These are phyloP conservation scores for Multifurca ochricompacta DNA, from an alignment of 768 basidiomycete species.

Conservation along the genomic window DNA sequence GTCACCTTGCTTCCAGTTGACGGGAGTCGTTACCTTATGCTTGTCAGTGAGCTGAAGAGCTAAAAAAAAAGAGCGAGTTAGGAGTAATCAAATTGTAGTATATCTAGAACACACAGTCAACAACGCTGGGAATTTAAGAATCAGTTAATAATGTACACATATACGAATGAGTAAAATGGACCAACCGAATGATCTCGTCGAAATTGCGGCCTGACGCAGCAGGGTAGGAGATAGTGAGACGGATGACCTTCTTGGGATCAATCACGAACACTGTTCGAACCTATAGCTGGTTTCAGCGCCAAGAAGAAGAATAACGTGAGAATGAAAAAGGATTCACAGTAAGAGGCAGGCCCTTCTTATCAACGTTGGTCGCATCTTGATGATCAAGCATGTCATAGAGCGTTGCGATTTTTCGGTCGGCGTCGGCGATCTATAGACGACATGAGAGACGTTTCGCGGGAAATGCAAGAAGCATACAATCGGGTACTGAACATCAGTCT, in stretches of 20 bases:
- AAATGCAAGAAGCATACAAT: constrained; percentile 49
- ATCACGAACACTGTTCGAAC: constrained; percentile 96
- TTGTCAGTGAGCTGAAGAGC: constrained; percentile 90
- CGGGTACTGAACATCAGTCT: constrained; percentile 80
- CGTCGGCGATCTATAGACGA: constrained; percentile 73
- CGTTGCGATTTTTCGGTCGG: constrained; percentile 74
- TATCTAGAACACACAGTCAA: constrained; percentile 49
- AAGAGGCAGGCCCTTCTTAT: constrained; percentile 85
- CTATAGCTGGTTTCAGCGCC: constrained; percentile 29
- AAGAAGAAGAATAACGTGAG: not conserved
- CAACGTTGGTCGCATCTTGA: constrained; percentile 87
- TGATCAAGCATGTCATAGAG: constrained; percentile 96
- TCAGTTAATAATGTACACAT: not conserved
- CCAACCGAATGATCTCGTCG: constrained; percentile 54
- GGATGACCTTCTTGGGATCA: constrained; percentile 94
- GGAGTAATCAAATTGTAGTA: constrained; percentile 6
- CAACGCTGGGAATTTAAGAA: constrained; percentile 39
- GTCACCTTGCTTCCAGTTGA: constrained; percentile 91
- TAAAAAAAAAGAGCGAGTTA: constrained; percentile 24
- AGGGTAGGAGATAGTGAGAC: constrained; percentile 85
- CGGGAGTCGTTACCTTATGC: constrained; percentile 79
- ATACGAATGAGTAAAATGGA: not conserved
- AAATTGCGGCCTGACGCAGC: constrained; percentile 96
- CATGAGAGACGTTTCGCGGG: not conserved
- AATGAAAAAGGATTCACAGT: constrained; percentile 42